A percentile compares a stretch with the other conserved stretches of the same genome.
Conservation (phyloP, 1,139 yeast species). For the Geotrichum klebahnii region DNA sequence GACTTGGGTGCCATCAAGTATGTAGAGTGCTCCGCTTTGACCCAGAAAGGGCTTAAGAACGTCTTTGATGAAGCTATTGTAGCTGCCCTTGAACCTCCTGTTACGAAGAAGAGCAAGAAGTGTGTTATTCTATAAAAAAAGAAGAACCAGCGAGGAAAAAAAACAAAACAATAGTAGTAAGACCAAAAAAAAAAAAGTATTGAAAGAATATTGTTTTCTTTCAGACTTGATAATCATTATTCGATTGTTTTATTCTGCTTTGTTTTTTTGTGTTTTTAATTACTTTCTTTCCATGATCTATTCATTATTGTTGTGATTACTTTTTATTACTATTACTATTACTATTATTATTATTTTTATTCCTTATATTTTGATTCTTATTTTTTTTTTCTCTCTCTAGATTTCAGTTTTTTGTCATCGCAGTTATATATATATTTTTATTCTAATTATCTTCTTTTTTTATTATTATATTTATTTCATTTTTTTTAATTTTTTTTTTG, state of each 20-base stretch:
- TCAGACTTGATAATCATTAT: too few relatives aligned
- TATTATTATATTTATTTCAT: not conserved
- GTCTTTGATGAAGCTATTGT: constrained; percentile 76
- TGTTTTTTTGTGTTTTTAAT: constrained; percentile 2
- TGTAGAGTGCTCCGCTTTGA: constrained; percentile 90
- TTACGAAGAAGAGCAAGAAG: constrained; percentile 73
- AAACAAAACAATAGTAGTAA: not conserved
- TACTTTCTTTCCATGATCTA: constrained; percentile 1
- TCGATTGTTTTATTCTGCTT: constrained; percentile 6
- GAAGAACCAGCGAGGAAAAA: not conserved
- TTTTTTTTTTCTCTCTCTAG: not conserved
- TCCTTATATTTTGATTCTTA: not conserved
- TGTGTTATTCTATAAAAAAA: constrained; percentile 64
- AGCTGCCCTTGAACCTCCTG: constrained; percentile 71
- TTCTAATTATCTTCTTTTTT: not conserved
- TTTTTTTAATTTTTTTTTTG: not conserved
- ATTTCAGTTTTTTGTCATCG: too few relatives aligned
- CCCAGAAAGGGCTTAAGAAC: constrained; percentile 67
- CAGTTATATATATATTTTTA: too few relatives aligned
- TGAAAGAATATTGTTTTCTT: too few relatives aligned
- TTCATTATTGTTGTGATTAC: not conserved
- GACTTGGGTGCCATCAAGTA: constrained; percentile 69
- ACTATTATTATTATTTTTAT: constrained; percentile 1
- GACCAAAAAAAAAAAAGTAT: not conserved
- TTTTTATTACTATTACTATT: not conserved